Base-by-base conservation (phyloP, 2,329 filamentous ascomycete species). In the Hypoxylon sp. region DNA sequence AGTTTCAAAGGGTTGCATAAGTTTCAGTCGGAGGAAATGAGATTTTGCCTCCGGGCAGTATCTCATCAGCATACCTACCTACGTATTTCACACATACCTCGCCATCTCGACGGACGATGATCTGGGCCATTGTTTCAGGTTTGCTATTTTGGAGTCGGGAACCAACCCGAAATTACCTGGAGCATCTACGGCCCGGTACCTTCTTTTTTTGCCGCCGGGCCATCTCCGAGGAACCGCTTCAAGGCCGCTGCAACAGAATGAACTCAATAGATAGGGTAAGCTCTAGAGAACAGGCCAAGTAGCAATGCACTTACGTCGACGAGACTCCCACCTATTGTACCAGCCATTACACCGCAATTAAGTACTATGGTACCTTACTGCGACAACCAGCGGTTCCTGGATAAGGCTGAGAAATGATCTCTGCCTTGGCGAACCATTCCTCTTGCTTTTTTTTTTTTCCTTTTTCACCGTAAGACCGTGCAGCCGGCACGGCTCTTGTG, bases 331-430 rank as follows among this genome's bases (percentile, higher is more conserved):
- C 11, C 13, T 13, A 14, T 37, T 37, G 33, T 13, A 13, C 4
- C 13, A 37, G 1, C 11, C 11, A 13, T 13, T 13, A 37, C 13
- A 37, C 13, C 13, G 13, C 33, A 37, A 37, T 37, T 37, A 14
- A 10, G n/a, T 53, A 53, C 30, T 22, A 51, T 17, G 25, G 42
- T 44, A 56, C 49, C 6, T 60, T 14, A 27, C 44, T 20, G 31
- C 20, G 20, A 40, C 33, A 22, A 25, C 6, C 6, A 35, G 8
- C 25, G 11, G 48, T 59, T 61, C 37, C 40, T 57, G 33, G 35
- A 51, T 61, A 69, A 69, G 69, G 69, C 69, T 71, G 69, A 62
- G 50, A 42, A 44, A 30, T 25, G 6, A 25, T 57, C 13, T 40
- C 17, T 53, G 51, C 57, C 61, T 64, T 33, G 35, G 62, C 69